Evolutionary conservation across 352 stramenopile genomes (phyloP).

Genomic region (Phytophthora rubi): DNA sequence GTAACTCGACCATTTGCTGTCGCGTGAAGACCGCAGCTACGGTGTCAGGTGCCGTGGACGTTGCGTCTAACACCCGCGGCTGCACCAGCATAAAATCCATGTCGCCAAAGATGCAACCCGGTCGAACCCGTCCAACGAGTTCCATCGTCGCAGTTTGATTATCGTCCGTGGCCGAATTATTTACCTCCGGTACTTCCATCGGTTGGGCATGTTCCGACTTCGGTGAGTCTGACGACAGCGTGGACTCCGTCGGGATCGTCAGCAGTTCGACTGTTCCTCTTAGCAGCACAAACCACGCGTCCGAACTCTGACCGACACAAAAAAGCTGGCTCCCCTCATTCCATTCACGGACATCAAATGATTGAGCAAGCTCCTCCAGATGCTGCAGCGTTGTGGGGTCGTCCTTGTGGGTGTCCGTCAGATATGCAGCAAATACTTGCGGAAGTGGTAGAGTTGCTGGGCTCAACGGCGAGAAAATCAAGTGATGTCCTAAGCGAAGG

Average conservation of each 20-base stretch:
- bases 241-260: slow-evolving; percentile 28
- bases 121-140: slow-evolving; percentile 55
- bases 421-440: slow-evolving; percentile 56
- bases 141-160: slow-evolving; percentile 29
- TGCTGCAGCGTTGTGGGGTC: slow-evolving; percentile 15
- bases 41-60: slow-evolving; percentile 41
- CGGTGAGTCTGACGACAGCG: slow-evolving; percentile 25
- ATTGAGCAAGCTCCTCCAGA: slow-evolving; percentile 43
- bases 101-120: slow-evolving; percentile 70
- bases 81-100: slow-evolving; percentile 71
- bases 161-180: not conserved
- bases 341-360: slow-evolving; percentile 50
- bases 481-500: slow-evolving; percentile 39
- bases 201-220: slow-evolving; percentile 21
- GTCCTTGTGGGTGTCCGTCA: slow-evolving; percentile 29
- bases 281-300: slow-evolving; percentile 60
- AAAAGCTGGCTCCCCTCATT: slow-evolving; percentile 43
- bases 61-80: slow-evolving; percentile 54
- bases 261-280: slow-evolving; percentile 57
- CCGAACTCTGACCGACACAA: slow-evolving; percentile 42
- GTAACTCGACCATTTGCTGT: slow-evolving; percentile 38
- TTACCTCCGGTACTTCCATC: not conserved
- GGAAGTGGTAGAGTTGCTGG: slow-evolving; percentile 43
- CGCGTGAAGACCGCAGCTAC: slow-evolving; percentile 52
- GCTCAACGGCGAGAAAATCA: slow-evolving; percentile 30